Percentiles rank a stretch among this genome's conserved stretches.
Conservation (phyloP, 257 asterid genomes). For the Solanum paucissectum region DNA sequence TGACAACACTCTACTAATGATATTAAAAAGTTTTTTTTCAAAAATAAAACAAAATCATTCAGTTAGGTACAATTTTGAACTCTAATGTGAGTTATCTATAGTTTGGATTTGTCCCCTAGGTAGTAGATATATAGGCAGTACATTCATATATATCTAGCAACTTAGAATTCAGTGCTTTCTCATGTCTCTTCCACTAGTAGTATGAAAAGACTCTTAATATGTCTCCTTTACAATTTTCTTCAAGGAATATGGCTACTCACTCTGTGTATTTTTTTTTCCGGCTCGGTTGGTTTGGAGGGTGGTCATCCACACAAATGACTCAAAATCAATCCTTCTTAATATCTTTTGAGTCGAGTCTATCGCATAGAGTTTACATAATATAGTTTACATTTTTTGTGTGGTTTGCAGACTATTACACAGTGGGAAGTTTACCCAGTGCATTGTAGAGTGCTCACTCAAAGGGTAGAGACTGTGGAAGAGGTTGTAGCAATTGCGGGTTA, state of each 20-base stretch:
- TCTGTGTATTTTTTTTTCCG: no score
- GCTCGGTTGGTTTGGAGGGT: neutral
- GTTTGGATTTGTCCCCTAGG: slow-evolving; percentile 16
- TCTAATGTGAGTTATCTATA: neutral
- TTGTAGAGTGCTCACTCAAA: no score
- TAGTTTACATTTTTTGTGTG: neutral
- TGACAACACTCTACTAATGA: neutral
- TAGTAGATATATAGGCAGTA: neutral
- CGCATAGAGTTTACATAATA: neutral
- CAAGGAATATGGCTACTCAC: neutral
- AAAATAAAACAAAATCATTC: neutral
- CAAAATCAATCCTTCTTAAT: no score
- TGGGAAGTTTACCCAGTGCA: no score
- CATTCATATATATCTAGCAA: neutral
- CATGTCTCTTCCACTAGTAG: neutral
- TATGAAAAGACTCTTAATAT: neutral
- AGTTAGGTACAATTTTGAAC: neutral
- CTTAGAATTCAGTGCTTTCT: neutral
- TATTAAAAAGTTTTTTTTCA: no score
- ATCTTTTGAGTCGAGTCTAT: neutral
- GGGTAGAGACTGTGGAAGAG: neutral
- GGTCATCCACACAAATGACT: no score
- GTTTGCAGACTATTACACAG: neutral
- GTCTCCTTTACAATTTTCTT: neutral
- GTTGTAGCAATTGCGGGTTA: neutral